Percentiles rank a stretch among this genome's conserved stretches.
These are phyloP conservation scores for Solanum aculeatissimum DNA, from an alignment of 305 asterid species.

Conservation along the genomic window DNA sequence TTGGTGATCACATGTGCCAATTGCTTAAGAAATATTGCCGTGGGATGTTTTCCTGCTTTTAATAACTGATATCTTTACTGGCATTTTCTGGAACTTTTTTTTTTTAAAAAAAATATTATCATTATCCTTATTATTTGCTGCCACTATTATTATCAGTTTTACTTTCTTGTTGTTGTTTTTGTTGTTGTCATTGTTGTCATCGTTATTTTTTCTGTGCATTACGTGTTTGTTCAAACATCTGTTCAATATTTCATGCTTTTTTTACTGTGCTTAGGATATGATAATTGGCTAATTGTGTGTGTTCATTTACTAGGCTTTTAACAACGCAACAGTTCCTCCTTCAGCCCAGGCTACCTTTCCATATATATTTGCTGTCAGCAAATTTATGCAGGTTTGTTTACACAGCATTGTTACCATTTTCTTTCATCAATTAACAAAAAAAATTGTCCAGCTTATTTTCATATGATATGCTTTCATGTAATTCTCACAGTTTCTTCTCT, in stretches of 20 bases:
- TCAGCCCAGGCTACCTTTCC: conserved; percentile 87
- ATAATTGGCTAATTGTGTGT: neutral
- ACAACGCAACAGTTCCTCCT: conserved; percentile 85
- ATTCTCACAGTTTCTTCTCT: neutral
- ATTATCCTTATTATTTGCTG: neutral
- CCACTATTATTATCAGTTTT: neutral
- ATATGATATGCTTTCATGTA: neutral
- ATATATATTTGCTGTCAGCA: conserved; percentile 78
- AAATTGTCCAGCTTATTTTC: neutral
- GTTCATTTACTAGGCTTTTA: conserved; percentile 38
- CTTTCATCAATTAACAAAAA: neutral
- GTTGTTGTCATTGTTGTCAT: neutral
- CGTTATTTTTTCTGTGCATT: neutral
- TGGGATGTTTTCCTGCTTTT: neutral
- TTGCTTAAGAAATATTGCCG: neutral
- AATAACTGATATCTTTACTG: neutral
- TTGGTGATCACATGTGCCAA: neutral
- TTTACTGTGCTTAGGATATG: neutral
- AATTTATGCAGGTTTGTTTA: conserved; percentile 80
- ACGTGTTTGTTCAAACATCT: neutral
- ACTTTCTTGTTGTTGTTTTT: neutral
- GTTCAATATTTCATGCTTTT: neutral
- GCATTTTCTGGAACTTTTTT: neutral
- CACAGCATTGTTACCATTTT: neutral
- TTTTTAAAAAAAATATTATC: neutral